Base-by-base conservation (phyloP, 140 eudicot genomes). In the Oenanthe javanica region DNA sequence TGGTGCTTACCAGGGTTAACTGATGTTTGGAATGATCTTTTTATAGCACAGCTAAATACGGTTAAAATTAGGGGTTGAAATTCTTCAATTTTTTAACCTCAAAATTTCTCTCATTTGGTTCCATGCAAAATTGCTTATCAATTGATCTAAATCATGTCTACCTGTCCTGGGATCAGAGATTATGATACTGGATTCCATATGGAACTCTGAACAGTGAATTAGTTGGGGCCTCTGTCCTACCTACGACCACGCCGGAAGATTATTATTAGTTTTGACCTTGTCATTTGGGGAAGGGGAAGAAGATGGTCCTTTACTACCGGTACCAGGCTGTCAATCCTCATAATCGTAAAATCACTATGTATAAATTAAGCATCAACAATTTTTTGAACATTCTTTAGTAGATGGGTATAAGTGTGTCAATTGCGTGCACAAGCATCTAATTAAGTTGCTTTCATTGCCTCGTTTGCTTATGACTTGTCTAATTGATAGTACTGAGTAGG, bases 1-100 rank as follows among this genome's bases (percentile, higher is more conserved):
- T 95, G 99, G 99, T 95, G 99, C 89, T 81, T 92, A 80, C 99
- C 99, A 16, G 99, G 99, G 77, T 79, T 95, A 77, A 95, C 97
- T 1, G 97, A 95, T 88, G 89, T 94, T 40, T 95, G 99, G 99
- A 95, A 95, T 79, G 99, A 95, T 83, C 83, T 92, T 82, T 82
- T 95, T 47, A 51, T 88, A 13, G 88, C 93, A 61, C 89, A 85
- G 9, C 72, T 95, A 74, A 85, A 76, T 76, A 86, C 57, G 69
- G 59, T 94, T 27, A 79, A 83, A 82, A 77, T 47, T 64, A 80
- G 78, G 70, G 79, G 57, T 21, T 79, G 64, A 81, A 13, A 66
- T 31, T 47, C 19, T 63, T 14, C 72, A 14, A 27, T 23, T 64
- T 3, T 25, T 18, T n/a, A 9, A 1, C 61, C 25, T 46, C 11